Conservation (phyloP, 768 basidiomycete species). For the Collybia sordida region DNA sequence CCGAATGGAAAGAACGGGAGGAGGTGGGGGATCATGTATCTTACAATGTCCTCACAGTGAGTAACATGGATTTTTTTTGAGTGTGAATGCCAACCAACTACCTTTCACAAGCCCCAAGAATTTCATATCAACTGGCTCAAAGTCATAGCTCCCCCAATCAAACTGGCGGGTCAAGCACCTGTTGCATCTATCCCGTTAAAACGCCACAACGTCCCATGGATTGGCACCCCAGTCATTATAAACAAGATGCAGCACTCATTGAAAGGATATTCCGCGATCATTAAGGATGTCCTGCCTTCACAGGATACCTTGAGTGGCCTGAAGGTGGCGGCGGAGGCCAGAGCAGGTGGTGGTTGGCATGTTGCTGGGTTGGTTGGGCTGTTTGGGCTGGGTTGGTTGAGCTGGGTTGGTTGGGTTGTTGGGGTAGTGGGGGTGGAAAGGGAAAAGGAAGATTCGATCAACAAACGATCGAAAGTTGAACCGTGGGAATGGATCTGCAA, state of each 20-base stretch:
- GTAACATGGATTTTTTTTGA: no score
- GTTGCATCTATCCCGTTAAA: background rate
- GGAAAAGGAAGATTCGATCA: no score
- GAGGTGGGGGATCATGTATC: background rate
- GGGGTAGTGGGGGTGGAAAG: no score
- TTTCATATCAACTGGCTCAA: slow-evolving; percentile 3
- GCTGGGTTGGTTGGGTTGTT: no score
- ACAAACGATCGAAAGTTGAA: no score
- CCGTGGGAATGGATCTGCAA: no score
- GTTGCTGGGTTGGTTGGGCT: no score
- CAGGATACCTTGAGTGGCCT: slow-evolving; percentile 1
- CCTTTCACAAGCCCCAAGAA: background rate
- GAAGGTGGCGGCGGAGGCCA: background rate
- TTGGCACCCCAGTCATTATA: background rate
- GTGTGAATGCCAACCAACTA: no score
- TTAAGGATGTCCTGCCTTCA: slow-evolving; percentile 1
- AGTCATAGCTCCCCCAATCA: background rate
- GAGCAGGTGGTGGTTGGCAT: no score
- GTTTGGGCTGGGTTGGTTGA: no score
- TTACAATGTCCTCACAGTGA: no score
- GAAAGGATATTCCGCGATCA: slow-evolving; percentile 1
- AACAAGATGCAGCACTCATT: background rate
- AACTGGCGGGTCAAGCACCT: background rate
- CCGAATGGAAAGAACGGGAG: background rate
- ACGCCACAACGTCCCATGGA: background rate